A percentile compares a stretch with the other conserved stretches of the same genome.
phyloP scores from a whole-genome alignment of 352 stramenopile species.

The Phytophthora fragariaefolia region DNA sequence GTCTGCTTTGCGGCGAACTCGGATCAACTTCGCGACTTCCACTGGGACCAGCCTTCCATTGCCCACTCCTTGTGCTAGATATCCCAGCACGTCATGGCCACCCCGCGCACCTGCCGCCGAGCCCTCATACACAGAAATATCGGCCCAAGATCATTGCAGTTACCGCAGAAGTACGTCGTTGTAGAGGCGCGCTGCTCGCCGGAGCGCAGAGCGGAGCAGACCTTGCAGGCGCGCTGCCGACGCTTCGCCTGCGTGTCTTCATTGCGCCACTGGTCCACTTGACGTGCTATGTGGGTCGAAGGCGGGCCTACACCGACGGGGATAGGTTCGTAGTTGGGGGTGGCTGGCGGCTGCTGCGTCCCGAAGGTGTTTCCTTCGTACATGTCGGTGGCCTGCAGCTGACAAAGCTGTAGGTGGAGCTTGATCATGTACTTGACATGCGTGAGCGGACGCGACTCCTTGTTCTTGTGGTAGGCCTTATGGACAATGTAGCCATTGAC shows the following conservation, averaged over 20 bases:
- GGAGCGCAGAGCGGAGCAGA: not conserved
- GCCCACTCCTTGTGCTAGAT: constrained; percentile 9
- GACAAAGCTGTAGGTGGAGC: not conserved
- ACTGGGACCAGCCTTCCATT: constrained; percentile 8
- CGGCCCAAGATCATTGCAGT: not conserved
- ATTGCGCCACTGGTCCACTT: too few species aligned
- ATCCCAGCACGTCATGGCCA: constrained; percentile 9
- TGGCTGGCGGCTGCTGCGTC: not conserved
- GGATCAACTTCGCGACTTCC: not conserved
- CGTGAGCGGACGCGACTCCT: not conserved
- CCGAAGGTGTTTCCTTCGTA: not conserved
- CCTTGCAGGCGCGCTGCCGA: too few species aligned
- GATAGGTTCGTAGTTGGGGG: not conserved
- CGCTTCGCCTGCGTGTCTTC: too few species aligned
- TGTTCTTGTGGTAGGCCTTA: constrained; percentile 12
- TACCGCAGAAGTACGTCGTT: not conserved
- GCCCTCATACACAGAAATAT: constrained; percentile 5
- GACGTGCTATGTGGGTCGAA: too few species aligned
- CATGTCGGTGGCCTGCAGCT: not conserved
- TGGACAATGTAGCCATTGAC: constrained; percentile 28
- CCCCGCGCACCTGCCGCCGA: not conserved
- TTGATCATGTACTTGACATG: constrained; percentile 6
- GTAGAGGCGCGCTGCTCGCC: not conserved
- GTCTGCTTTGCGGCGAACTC: not conserved
- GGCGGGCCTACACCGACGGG: not conserved